These are phyloP conservation scores for Trametes pubescens DNA, from an alignment of 1,284 basidiomycete species.

Conservation along the genomic window DNA sequence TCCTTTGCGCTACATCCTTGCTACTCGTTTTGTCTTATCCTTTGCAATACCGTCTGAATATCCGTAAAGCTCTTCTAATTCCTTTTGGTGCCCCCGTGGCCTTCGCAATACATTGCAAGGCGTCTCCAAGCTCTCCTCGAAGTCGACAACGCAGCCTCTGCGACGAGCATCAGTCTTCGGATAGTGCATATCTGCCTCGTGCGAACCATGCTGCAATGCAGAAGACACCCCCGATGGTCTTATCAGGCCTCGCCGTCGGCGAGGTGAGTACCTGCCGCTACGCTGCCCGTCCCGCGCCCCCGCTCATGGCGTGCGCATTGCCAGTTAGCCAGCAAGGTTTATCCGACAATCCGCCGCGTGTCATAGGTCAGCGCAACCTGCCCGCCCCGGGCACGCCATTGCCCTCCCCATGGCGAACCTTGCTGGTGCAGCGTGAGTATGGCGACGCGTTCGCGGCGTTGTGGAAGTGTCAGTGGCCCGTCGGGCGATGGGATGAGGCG, in stretches of 20 bases:
- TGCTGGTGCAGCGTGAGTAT: neutral
- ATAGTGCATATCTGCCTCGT: conserved; percentile 16
- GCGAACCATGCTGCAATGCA: neutral
- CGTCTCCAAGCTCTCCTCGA: neutral
- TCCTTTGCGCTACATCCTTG: neutral
- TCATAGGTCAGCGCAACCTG: neutral
- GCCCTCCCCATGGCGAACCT: neutral
- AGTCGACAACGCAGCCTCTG: neutral
- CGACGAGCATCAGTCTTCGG: neutral
- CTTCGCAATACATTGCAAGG: neutral
- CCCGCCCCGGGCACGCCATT: neutral
- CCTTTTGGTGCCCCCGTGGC: neutral
- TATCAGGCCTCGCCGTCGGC: neutral
- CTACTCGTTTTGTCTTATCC: conserved; percentile 11
- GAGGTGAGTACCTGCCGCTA: conserved; percentile 2
- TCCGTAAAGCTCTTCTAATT: conserved; percentile 6
- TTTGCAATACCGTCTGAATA: conserved; percentile 9
- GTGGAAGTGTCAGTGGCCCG: neutral
- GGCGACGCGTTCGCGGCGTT: neutral
- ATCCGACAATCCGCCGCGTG: conserved; percentile 7
- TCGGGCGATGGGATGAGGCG: neutral
- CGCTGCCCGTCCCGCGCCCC: neutral
- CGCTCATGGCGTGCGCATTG: conserved; percentile 5
- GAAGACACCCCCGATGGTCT: conserved; percentile 16
- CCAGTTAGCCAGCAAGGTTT: conserved; percentile 3